phyloP scores from a whole-genome alignment of 306 rosid genomes.

The Luffa aegyptiaca region DNA sequence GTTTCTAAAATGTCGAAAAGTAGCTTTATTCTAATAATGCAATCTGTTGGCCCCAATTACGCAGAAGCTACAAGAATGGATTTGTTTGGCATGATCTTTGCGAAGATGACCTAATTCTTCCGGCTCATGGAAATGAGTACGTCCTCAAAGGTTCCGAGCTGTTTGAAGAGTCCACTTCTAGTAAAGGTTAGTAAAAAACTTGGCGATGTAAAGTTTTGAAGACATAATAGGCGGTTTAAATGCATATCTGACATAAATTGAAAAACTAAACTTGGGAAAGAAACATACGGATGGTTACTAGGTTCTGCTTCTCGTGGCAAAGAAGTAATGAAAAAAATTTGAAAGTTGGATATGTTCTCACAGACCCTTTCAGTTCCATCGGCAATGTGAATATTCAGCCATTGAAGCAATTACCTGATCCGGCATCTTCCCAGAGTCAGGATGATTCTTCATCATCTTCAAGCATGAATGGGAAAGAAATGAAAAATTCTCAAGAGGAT shows the following conservation, averaged over 20 bases:
- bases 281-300: background rate
- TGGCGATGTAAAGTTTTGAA: background rate
- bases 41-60: constrained; percentile 14
- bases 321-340: background rate
- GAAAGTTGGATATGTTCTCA: constrained; percentile 9
- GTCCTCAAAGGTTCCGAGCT: constrained; percentile 96
- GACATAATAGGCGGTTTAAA: background rate
- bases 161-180: constrained; percentile 70
- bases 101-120: constrained; percentile 69
- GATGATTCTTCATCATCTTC: constrained; percentile 78
- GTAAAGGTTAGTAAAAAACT: constrained; percentile 18
- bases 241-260: background rate
- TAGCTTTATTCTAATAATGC: background rate
- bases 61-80: constrained; percentile 84
- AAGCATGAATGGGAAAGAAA: constrained; percentile 65
- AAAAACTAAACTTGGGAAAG: background rate
- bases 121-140: constrained; percentile 80
- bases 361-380: constrained; percentile 52
- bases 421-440: constrained; percentile 52
- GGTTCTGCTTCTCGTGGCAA: background rate
- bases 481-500: constrained; percentile 57
- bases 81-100: constrained; percentile 94
- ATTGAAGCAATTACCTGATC: constrained; percentile 64
- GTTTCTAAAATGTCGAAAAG: background rate
- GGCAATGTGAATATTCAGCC: constrained; percentile 43